These are phyloP conservation scores for Escovopsis sp. DNA, from an alignment of 2,329 filamentous ascomycete genomes.

Conservation along the genomic window DNA sequence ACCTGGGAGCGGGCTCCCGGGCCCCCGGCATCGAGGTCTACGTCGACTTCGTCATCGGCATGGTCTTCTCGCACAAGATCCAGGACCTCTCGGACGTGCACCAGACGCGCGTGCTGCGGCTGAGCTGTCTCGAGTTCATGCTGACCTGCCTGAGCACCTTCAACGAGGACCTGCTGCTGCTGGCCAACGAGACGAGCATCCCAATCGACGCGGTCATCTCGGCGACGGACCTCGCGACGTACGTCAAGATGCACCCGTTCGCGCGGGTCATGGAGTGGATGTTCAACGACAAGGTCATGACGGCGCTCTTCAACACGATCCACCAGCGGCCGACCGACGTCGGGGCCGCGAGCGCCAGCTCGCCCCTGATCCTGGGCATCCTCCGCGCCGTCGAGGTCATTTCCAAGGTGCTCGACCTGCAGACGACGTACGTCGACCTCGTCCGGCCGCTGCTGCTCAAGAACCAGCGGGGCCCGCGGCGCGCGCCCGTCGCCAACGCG, in stretches of 20 bases:
- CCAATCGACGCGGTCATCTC: constrained; percentile 60
- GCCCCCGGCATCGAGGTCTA: constrained; percentile 79
- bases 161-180: constrained; percentile 82
- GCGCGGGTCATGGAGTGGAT: constrained; percentile 95
- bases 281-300: constrained; percentile 81
- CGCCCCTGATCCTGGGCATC: constrained; percentile 66
- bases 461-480: constrained; percentile 42
- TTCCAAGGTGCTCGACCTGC: constrained; percentile 67
- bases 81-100: constrained; percentile 49
- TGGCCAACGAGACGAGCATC: constrained; percentile 65
- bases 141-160: constrained; percentile 67
- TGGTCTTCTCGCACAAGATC: constrained; percentile 54
- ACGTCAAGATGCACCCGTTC: constrained; percentile 82
- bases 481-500: constrained; percentile 45
- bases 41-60: constrained; percentile 75
- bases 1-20: constrained; percentile 60
- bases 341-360: constrained; percentile 56
- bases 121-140: constrained; percentile 74
- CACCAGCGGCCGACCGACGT: constrained; percentile 63
- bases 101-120: constrained; percentile 58
- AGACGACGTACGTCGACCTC: constrained; percentile 82
- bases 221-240: constrained; percentile 59
- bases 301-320: constrained; percentile 60
- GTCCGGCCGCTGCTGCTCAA: constrained; percentile 65
- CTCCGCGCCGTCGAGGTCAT: constrained; percentile 73